Evolutionary conservation across 2,329 filamentous ascomycete genomes (phyloP).

Genomic region (Verticillium zaregamsianum): DNA sequence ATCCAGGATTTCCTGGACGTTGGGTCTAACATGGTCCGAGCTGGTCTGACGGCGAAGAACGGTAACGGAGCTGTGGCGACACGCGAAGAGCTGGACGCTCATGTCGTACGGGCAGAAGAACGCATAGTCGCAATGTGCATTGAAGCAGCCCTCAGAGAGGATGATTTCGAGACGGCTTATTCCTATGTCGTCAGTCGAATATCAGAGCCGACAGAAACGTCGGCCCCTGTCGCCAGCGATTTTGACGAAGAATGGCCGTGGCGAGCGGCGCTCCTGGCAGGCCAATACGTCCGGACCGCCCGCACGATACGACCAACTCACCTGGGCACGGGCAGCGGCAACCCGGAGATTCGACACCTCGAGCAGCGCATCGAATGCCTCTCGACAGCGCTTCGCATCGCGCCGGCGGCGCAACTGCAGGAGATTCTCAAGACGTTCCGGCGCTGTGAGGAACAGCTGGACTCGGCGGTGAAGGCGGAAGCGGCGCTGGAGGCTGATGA

Average conservation of each 20-base stretch:
- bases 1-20: slow-evolving; percentile 70
- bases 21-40: slow-evolving; percentile 61
- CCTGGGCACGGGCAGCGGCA: slow-evolving; percentile 54
- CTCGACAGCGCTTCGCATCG: slow-evolving; percentile 69
- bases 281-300: slow-evolving; percentile 61
- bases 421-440: slow-evolving; percentile 74
- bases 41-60: slow-evolving; percentile 40
- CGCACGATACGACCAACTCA: slow-evolving; percentile 53
- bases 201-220: not conserved
- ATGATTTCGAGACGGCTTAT: slow-evolving; percentile 83
- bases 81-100: not conserved
- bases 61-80: slow-evolving; percentile 6
- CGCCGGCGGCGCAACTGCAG: slow-evolving; percentile 64
- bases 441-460: slow-evolving; percentile 73
- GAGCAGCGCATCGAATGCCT: slow-evolving; percentile 81
- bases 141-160: slow-evolving; percentile 68
- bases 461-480: slow-evolving; percentile 61
- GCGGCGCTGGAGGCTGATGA: slow-evolving; percentile 65
- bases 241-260: slow-evolving; percentile 64
- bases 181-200: slow-evolving; percentile 75
- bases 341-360: slow-evolving; percentile 63
- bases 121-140: slow-evolving; percentile 78
- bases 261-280: slow-evolving; percentile 75
- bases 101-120: slow-evolving; percentile 42
- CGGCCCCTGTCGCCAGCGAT: not conserved